Base-by-base conservation (phyloP, 1,139 yeast species). In the Protomyces pachydermus region DNA sequence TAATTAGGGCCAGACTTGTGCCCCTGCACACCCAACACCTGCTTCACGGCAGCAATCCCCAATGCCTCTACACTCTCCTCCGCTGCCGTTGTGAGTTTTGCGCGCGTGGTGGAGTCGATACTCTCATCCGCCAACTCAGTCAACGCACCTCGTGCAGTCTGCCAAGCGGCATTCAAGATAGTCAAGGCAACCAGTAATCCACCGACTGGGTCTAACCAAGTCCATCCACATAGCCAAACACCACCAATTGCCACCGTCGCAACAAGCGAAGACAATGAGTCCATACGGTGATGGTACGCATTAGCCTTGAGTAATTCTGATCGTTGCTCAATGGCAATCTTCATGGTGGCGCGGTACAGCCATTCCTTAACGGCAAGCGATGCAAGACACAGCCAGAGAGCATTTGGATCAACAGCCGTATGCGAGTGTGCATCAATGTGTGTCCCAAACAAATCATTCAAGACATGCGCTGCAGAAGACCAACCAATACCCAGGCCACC, bases 231-330 rank as follows among this genome's bases (percentile, higher is more conserved):
- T 68, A 90, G 82, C 67, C 89, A 77, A 68, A 87, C 86, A 37
- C 97, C 96, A 1, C 95, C 86, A 62, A 93, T 95, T 0, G 98
- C 91, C 3, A 85, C 81, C 32, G 91, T 81, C 0, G 98, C 98
- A 9, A 93, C 98, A 48, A 88, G 80, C 0, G 97, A 91, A 0
- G 98, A 95, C 70, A 93, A 75, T 0, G 96, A 87, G 74, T 93
- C 98, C n/a, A 93, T 91, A 68, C 98, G 81, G 73, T 93, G 98
- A 74, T 93, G 98, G 98, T 98, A 93, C 2, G 98, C 98, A 72
- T 93, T 93, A 5, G 98, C 98, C 60, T 90, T 86, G 64, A 93
- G 80, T 3, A 93, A 98, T 68, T 90, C 88, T 1, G 97, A 90
- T 71, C 89, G 87, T 37, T 91, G 83, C 67, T 81, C 78, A 54